Evolutionary conservation across 345 rosid genomes (phyloP).

Genomic region (Salix exigua): DNA sequence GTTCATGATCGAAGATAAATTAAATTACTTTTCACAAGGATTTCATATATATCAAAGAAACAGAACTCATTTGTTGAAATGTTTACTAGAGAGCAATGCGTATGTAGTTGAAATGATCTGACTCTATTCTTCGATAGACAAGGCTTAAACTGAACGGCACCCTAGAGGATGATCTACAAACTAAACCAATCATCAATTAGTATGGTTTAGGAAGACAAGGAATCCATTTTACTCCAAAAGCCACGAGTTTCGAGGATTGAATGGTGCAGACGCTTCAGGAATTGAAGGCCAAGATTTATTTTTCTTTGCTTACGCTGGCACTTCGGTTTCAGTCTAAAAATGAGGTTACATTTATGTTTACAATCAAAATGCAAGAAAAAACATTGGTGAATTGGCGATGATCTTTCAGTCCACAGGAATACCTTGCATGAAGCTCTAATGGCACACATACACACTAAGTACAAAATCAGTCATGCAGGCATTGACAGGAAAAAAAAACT

Average conservation of each 20-base stretch:
- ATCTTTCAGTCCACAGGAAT: not conserved
- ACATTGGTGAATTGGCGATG: not conserved
- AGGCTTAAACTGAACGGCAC: no score
- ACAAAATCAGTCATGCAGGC: not conserved
- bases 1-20: no score
- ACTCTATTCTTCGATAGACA: no score
- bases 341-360: not conserved
- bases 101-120: no score
- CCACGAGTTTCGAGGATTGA: constrained; percentile 18
- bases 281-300: not conserved
- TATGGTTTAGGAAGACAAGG: constrained; percentile 33
- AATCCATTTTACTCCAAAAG: constrained; percentile 24
- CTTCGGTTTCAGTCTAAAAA: not conserved
- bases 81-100: no score
- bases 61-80: no score
- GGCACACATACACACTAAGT: not conserved
- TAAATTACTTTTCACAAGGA: no score
- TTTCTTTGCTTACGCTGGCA: not conserved
- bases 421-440: not conserved
- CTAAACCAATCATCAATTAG: not conserved
- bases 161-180: not conserved
- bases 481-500: not conserved
- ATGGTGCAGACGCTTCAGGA: constrained; percentile 24
- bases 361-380: not conserved
- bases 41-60: no score